These are phyloP conservation scores for Solanum ossicruentum DNA, from an alignment of 257 asterid genomes.

Conservation along the genomic window DNA sequence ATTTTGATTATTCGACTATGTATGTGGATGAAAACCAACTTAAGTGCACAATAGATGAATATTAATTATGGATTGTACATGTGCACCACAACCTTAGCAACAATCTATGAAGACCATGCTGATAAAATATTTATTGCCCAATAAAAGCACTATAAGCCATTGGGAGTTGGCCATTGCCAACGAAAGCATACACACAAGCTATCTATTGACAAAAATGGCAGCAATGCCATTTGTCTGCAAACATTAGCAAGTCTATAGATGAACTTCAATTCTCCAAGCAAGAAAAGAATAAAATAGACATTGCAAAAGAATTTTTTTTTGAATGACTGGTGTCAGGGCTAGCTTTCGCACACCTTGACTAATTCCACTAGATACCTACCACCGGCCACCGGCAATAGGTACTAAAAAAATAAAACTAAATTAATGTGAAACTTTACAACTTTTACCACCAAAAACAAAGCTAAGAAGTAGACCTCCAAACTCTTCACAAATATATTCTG, in stretches of 20 bases:
- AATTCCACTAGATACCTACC: too few relatives aligned
- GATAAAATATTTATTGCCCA: background rate
- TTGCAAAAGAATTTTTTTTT: background rate
- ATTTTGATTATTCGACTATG: background rate
- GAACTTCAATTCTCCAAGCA: background rate
- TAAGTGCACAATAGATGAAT: background rate
- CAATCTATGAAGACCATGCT: background rate
- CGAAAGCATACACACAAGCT: background rate
- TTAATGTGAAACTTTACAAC: background rate
- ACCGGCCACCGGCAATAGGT: too few relatives aligned
- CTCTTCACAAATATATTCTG: conserved; percentile 79
- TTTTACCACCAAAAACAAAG: background rate
- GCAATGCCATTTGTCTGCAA: background rate
- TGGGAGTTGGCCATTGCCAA: background rate
- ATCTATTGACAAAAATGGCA: background rate
- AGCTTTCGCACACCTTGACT: too few relatives aligned
- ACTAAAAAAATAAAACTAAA: too few relatives aligned
- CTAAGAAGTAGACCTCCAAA: conserved; percentile 60
- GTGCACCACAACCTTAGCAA: background rate
- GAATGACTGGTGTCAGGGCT: too few relatives aligned
- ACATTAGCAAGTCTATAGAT: background rate
- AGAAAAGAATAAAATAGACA: conserved; percentile 1
- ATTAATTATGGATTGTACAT: background rate
- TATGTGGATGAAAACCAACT: background rate
- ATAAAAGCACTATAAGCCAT: background rate